phyloP scores from a whole-genome alignment of 306 rosid species.

The Vigna radiata region DNA sequence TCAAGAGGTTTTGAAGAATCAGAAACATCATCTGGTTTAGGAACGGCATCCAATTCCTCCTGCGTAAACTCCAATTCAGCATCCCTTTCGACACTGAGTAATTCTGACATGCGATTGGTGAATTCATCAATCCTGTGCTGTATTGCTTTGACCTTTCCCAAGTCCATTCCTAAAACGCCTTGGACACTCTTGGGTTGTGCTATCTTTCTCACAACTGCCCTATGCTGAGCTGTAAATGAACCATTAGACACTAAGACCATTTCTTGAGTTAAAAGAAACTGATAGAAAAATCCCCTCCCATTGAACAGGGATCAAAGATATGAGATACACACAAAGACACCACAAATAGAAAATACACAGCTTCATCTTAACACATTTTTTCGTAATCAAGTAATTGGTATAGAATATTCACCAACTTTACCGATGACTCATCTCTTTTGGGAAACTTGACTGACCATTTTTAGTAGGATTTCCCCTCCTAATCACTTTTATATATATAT shows the following conservation, averaged over 20 bases:
- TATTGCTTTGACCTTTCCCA: slow-evolving; percentile 64
- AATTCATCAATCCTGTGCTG: slow-evolving; percentile 71
- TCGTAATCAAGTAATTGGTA: no score
- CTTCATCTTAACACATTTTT: background rate
- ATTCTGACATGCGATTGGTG: slow-evolving; percentile 66
- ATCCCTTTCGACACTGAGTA: slow-evolving; percentile 81
- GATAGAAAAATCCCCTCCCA: background rate
- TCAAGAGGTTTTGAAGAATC: slow-evolving; percentile 73
- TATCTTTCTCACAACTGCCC: slow-evolving; percentile 65
- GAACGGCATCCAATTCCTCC: slow-evolving; percentile 89
- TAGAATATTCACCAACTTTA: no score
- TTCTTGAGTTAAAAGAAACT: background rate
- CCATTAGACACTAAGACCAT: slow-evolving; percentile 9
- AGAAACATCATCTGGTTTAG: slow-evolving; percentile 62
- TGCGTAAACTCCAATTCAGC: slow-evolving; percentile 86
- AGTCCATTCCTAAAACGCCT: slow-evolving; percentile 73
- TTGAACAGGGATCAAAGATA: background rate
- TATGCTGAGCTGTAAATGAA: slow-evolving; percentile 71
- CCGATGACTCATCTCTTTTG: no score
- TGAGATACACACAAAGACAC: background rate
- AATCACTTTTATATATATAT: no score
- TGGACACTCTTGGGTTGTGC: slow-evolving; percentile 54
- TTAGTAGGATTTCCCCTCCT: no score
- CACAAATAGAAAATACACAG: background rate
- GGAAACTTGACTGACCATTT: no score